Conservation (phyloP, 108 stramenopile species). For the Skeletonema grethae region DNA sequence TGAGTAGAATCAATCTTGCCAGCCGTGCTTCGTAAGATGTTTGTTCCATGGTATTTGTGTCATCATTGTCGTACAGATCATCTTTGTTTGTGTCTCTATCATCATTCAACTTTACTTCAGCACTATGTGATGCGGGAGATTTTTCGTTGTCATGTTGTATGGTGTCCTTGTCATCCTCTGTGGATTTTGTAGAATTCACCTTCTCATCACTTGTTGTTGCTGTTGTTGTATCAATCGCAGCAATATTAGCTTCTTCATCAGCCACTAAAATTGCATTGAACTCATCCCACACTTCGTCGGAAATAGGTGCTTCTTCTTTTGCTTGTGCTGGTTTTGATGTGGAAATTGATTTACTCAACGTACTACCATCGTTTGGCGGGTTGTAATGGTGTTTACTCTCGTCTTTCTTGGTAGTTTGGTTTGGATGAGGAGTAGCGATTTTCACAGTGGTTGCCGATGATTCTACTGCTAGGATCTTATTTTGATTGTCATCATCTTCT, state of each 20-base stretch:
- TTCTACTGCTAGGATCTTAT: neutral
- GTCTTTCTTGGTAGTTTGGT: neutral
- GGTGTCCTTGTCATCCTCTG: neutral
- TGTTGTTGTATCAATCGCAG: neutral
- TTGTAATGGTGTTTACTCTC: neutral
- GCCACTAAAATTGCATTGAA: constrained; percentile 37
- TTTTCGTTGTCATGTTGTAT: neutral
- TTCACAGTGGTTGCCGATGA: neutral
- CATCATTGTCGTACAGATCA: constrained; percentile 30
- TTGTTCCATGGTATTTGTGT: constrained; percentile 25
- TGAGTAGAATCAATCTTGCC: constrained; percentile 31
- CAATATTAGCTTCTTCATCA: constrained; percentile 9
- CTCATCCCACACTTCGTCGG: constrained; percentile 42
- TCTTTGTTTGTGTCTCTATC: neutral
- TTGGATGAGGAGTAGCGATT: neutral
- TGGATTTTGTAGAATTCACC: neutral
- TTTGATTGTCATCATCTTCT: constrained; percentile 7
- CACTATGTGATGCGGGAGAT: neutral
- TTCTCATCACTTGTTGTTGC: neutral
- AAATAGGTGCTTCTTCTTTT: neutral
- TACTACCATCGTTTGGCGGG: neutral
- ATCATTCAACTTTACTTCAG: neutral
- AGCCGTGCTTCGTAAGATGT: constrained; percentile 43
- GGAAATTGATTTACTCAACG: neutral
- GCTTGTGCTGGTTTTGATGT: neutral